Evolutionary conservation across 768 basidiomycete genomes (phyloP), one percentile per base, ranked within the genome.

Genomic region (Pulveroboletus ravenelii): DNA sequence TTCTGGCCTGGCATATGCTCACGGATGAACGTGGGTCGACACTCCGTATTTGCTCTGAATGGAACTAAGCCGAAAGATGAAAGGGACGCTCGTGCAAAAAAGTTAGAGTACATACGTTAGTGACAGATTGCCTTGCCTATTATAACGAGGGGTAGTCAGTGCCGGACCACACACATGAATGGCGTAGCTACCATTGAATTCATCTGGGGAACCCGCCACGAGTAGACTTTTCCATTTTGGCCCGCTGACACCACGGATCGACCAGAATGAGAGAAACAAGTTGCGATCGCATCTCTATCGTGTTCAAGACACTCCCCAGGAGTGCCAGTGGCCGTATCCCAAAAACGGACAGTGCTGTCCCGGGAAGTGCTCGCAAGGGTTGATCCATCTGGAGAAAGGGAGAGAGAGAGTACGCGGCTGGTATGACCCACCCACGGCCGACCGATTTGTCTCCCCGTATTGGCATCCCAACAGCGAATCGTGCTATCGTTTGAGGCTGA

Each of bases 401-500:
- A 54, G 14, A 51, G 36, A 1, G 48, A 41, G 15, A 0, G 0
- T 41, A 47, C 17, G 0, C 0, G 0, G 14, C 12, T 0, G 1
- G 40, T 42, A 20, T 48, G 55, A 31, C 31, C 36, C 10, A 4
- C 15, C 57, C 45, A 54, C 0, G 36, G 34, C 1, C 12, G 15
- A 23, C 48, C 40, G 2, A 50, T 46, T 10, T 4, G n/a, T 14
- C 31, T 2, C 20, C 49, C 50, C 1, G 55, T 54, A 0, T 12
- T 0, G 3, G 40, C 17, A 8, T 48, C 17, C 55, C 60, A 61
- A 18, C 48, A 48, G 7, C 48, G 48, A 40, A 61, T 61, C 0
- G 48, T 48, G 1, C 23, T 5, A 15, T 52, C 47, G 0, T 7
- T 0, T 0, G 45, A 48, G 2, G 10, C 41, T 23, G 53, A 55